These are phyloP conservation scores for Crucihimalaya himalaica DNA, from an alignment of 345 rosid genomes.

Conservation along the genomic window DNA sequence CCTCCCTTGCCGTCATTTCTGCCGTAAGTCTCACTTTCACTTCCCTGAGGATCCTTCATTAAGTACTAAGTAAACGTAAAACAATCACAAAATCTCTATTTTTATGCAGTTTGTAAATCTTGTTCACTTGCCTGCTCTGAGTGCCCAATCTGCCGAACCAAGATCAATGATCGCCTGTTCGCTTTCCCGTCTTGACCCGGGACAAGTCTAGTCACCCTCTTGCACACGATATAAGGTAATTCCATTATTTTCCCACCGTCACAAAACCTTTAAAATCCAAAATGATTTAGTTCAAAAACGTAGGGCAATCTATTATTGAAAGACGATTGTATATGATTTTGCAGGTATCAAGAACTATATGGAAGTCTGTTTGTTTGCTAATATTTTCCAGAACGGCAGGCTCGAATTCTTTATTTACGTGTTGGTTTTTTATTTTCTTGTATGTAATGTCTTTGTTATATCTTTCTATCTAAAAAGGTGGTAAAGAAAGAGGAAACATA, in stretches of 20 bases:
- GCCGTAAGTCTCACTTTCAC: constrained; percentile 58
- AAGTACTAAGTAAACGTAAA: neutral
- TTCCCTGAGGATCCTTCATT: constrained; percentile 8
- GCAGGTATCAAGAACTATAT: constrained; percentile 18
- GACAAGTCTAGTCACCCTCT: constrained; percentile 1
- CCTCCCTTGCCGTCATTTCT: constrained; percentile 96
- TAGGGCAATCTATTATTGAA: neutral
- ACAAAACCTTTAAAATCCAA: neutral
- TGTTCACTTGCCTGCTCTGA: constrained; percentile 97
- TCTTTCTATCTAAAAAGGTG: constrained; percentile 4
- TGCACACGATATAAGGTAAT: constrained; percentile 5
- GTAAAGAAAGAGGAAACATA: neutral
- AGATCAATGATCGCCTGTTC: constrained; percentile 80
- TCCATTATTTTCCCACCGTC: neutral
- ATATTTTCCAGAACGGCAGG: constrained; percentile 26
- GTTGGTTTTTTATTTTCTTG: neutral
- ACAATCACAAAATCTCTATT: constrained; percentile 20
- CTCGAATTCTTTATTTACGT: neutral
- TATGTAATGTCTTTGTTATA: constrained; percentile 20
- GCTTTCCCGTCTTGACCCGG: constrained; percentile 77
- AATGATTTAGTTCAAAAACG: neutral
- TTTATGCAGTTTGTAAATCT: constrained; percentile 85
- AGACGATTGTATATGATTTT: constrained; percentile 17
- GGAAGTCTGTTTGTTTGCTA: constrained; percentile 18
- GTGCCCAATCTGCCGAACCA: constrained; percentile 97